Evolutionary conservation across 2,329 filamentous ascomycete species (phyloP), one percentile per base, ranked within the genome.

Genomic region (Madurella fahalii): DNA sequence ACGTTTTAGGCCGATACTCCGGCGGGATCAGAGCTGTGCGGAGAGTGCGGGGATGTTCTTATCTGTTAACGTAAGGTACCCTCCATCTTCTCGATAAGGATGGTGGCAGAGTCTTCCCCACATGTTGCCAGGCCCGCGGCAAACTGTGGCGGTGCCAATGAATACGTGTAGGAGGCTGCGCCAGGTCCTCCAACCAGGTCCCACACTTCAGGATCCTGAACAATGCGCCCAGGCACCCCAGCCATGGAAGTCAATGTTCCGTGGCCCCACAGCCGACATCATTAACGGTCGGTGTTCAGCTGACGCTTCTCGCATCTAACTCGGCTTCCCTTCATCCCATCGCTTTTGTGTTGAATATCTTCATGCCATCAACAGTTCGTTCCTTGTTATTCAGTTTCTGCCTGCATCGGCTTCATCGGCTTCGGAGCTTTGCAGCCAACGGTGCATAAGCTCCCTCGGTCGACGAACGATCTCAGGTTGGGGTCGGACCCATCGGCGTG

Each of bases 181-280:
- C n/a, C n/a, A n/a, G 31, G 31, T 34, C 31, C 31, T 34, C 31
- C 31, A 34, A 34, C 12, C 31, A 34, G 31, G 31, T 7, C 31
- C 31, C 31, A 34, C n/a, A n/a, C n/a, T n/a, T n/a, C n/a, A 37
- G 34, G 34, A 15, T 37, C 34, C 17, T 32, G 18, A 43, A 37
- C 42, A 17, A 42, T 25, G 25, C 53, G 42, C 17, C 25, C 25
- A 39, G 34, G 47, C 47, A 51, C 53, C 48, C 47, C 43, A 32
- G 48, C 15, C 39, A 16, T 18, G 13, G 25, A 31, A 52, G 25
- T 16, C 31, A 25, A 8, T 20, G 46, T 17, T 44, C 39, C 30
- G 25, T 11, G 18, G 49, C 53, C 40, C 57, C 54, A 59, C 51
- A 52, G 40, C 57, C 46, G 57, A 57, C 57, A 57, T 59, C 57